Conservation (phyloP, 768 basidiomycete genomes). For the Boletus edulis region DNA sequence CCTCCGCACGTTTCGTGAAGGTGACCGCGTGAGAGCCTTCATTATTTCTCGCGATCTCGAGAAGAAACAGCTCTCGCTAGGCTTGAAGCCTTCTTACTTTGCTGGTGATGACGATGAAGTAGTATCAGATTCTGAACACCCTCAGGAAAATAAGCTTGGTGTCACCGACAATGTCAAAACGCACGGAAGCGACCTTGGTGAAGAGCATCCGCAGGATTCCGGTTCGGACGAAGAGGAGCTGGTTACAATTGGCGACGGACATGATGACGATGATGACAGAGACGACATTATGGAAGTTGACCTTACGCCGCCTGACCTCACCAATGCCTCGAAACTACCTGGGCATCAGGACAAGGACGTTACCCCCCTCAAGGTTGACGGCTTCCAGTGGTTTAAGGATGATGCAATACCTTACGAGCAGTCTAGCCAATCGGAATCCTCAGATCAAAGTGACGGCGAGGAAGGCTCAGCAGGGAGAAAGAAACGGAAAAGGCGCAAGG, state of each 20-base stretch:
- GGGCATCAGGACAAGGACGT: not conserved
- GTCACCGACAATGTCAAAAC: conserved; percentile 30
- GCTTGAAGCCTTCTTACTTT: conserved; percentile 89
- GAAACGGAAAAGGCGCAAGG: conserved; percentile 66
- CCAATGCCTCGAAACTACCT: not conserved
- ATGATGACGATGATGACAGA: conserved; percentile 17
- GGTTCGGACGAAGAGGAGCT: conserved; percentile 22
- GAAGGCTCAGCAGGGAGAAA: conserved; percentile 41
- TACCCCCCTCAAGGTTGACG: conserved; percentile 51
- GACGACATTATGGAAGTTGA: conserved; percentile 23
- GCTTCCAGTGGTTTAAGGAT: conserved; percentile 71
- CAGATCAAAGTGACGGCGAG: conserved; percentile 40
- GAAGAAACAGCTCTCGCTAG: conserved; percentile 77
- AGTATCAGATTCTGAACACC: conserved; percentile 29
- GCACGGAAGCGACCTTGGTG: conserved; percentile 12
- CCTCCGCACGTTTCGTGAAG: conserved; percentile 78
- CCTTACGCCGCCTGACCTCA: not conserved
- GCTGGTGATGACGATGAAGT: conserved; percentile 51
- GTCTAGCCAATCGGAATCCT: conserved; percentile 37
- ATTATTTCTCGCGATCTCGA: conserved; percentile 72
- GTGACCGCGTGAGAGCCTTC: conserved; percentile 80
- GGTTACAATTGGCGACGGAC: conserved; percentile 10
- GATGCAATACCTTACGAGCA: conserved; percentile 37
- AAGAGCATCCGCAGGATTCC: conserved; percentile 1
- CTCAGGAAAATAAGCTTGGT: conserved; percentile 28